Evolutionary conservation across 2,329 filamentous ascomycete species (phyloP), one percentile per base, ranked within the genome.

Genomic region (Pezicula rhizophila): DNA sequence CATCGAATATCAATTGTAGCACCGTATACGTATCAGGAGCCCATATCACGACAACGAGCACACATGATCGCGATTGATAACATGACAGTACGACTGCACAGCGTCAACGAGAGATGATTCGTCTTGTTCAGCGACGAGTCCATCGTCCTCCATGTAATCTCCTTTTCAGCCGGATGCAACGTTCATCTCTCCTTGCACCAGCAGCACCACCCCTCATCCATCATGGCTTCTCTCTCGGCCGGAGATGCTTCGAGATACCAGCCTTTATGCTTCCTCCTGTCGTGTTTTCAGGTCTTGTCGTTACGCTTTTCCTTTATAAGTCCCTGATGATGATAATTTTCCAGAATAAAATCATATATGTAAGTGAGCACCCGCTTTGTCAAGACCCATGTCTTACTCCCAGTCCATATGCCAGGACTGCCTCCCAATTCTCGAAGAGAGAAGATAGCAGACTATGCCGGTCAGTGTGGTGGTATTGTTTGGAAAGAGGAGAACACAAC

Each of bases 261-360:
- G 49, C 51, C 7, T 35, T 58, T 26, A 46, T 63, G 8, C 10
- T 61, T 15, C 61, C 86, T 7, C 87, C 87, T 0, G 60, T 77
- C 6, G 70, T 88, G 39, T 90, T 89, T 60, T 64, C 72, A 12
- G 81, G 84, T 1, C 71, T 91, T 33, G 72, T 87, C 4, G 59
- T 87, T 15, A 75, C 75, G 3, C 70, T 91, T 12, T 91, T 77
- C 75, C 70, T 68, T 2, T 81, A 77, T 73, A 82, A 84, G 61
- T 89, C 85, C 61, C 66, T 81, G 46, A 87, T 89, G 81, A 80
- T 90, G 69, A 73, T 92, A 25, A 57, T 86, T 4, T 86, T 90
- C 62, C 87, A 91, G 67, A 88, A 91, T 61, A 84, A 85, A 62
- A 88, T 91, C 61, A 85, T 91, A 51, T 91, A 31, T 31, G 28